Evolutionary conservation across 192 early-diverging fungal species (phyloP), one percentile per base, ranked within the genome.

Genomic region (Podila epicladia): DNA sequence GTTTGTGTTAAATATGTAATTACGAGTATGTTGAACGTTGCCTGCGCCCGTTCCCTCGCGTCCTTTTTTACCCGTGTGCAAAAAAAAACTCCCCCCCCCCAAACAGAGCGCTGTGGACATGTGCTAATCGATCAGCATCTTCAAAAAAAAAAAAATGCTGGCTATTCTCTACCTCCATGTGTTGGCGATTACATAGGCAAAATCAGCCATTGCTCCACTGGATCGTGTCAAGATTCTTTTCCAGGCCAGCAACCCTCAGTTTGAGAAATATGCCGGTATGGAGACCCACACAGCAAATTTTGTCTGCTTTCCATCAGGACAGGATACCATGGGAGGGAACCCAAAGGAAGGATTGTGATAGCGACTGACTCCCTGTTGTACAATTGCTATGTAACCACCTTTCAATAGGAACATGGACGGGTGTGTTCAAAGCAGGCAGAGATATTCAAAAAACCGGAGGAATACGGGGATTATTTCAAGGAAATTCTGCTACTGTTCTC

Each of bases 401-500:
- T 17, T 24, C 13, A 33, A 60, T 74, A 94, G 94, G 94, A 6
- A 88, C 89, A 31, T 94, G 91, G 82, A 82, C 83, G 0, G 98
- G 98, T 13, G 90, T 95, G 22, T 94, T 98, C 71, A 85, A 89
- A 38, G 98, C 97, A 20, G 89, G 87, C 17, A 65, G 87, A 37
- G 90, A 93, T 19, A 97, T 99, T 38, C 87, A 94, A 38, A 73
- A 78, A 62, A 75, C 85, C 17, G 87, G 89, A 78, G 98, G 98
- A 0, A 35, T 93, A 4, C 83, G 82, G 5, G 97, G 96, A 7
- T 86, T 99, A 26, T 97, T 97, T 67, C 96, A 97, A 85, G 98
- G 98, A 48, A 96, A 99, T 75, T 95, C 92, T 24, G 97, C 95
- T 49, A 97, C 97, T 35, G 84, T 99, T 5, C 85, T 97, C 2